These are phyloP conservation scores for Polygonum maritimum DNA, from an alignment of 148 eudicot species.

Conservation along the genomic window DNA sequence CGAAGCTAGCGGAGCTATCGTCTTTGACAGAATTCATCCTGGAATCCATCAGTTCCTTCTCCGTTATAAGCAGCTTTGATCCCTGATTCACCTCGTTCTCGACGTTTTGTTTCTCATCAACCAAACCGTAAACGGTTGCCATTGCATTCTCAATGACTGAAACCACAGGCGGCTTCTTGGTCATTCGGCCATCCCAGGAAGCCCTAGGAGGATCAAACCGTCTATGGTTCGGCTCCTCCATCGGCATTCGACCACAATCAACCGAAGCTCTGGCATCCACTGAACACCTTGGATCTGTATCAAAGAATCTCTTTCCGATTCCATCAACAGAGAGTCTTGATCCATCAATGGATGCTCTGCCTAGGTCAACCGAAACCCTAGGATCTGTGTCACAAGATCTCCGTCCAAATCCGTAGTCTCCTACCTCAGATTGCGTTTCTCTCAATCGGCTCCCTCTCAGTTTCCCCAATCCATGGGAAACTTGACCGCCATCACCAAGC, in stretches of 20 bases:
- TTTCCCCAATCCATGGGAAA: slow-evolving; percentile 14
- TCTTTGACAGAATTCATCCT: slow-evolving; percentile 29
- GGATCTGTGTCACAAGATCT: slow-evolving; percentile 18
- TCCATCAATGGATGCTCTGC: slow-evolving; percentile 27
- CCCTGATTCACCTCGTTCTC: slow-evolving; percentile 29
- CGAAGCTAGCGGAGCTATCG: slow-evolving; percentile 36
- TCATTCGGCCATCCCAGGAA: slow-evolving; percentile 84
- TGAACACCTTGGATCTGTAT: slow-evolving; percentile 52
- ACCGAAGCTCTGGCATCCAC: slow-evolving; percentile 34
- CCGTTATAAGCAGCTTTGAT: slow-evolving; percentile 50
- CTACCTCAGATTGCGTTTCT: slow-evolving; percentile 44
- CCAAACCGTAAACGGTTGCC: slow-evolving; percentile 40
- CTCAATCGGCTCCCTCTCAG: slow-evolving; percentile 18
- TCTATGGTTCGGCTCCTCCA: slow-evolving; percentile 26
- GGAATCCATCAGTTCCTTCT: slow-evolving; percentile 51
- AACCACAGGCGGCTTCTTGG: slow-evolving; percentile 46
- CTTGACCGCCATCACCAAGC: slow-evolving; percentile 12
- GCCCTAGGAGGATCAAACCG: slow-evolving; percentile 73
- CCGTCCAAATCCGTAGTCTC: slow-evolving; percentile 29
- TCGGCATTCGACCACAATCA: slow-evolving; percentile 42
- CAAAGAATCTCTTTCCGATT: slow-evolving; percentile 52
- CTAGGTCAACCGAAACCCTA: slow-evolving; percentile 22
- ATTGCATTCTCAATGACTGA: slow-evolving; percentile 71
- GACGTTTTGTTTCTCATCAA: slow-evolving; percentile 29
- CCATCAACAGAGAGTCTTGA: slow-evolving; percentile 13